Evolutionary conservation across 805 yeast genomes (phyloP).

Genomic region (Saccharomycopsis sp.): DNA sequence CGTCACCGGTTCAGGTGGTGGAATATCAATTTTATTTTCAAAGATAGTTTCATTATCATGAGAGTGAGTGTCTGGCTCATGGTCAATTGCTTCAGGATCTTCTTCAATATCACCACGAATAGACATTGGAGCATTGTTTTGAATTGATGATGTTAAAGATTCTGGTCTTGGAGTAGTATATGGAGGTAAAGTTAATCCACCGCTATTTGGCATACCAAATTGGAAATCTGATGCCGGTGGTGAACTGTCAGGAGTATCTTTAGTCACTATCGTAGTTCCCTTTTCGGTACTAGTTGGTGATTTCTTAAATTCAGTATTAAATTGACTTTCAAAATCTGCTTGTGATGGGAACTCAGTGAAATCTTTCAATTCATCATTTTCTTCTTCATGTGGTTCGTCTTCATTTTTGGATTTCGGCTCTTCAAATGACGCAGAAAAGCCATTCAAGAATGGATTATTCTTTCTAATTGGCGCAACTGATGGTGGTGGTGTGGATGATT

Average conservation of each 20-base stretch:
- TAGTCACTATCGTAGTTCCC: constrained; percentile 23
- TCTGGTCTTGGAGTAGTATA: constrained; percentile 40
- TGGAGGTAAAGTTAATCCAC: constrained; percentile 34
- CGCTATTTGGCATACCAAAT: constrained; percentile 5
- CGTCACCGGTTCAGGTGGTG: not conserved
- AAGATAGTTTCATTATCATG: not conserved
- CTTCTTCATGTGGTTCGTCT: constrained; percentile 3
- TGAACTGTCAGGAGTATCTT: constrained; percentile 23
- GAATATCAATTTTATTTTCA: not conserved
- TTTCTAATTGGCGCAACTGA: not conserved
- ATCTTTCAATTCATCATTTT: constrained; percentile 6
- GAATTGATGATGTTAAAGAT: constrained; percentile 83
- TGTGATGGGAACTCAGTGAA: constrained; percentile 19
- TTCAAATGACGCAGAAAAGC: constrained; percentile 1
- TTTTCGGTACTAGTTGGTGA: constrained; percentile 21
- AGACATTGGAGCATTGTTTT: constrained; percentile 85
- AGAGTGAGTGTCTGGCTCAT: constrained; percentile 2
- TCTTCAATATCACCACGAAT: constrained; percentile 69
- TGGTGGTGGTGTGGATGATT: constrained; percentile 1
- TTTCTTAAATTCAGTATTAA: constrained; percentile 10
- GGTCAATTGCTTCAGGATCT: constrained; percentile 1
- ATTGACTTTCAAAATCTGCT: constrained; percentile 20
- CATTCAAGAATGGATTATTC: constrained; percentile 15
- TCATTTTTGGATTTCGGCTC: not conserved
- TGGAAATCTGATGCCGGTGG: constrained; percentile 20